phyloP scores from a whole-genome alignment of 2,329 filamentous ascomycete genomes.

The Chaetothyriales sp. region DNA sequence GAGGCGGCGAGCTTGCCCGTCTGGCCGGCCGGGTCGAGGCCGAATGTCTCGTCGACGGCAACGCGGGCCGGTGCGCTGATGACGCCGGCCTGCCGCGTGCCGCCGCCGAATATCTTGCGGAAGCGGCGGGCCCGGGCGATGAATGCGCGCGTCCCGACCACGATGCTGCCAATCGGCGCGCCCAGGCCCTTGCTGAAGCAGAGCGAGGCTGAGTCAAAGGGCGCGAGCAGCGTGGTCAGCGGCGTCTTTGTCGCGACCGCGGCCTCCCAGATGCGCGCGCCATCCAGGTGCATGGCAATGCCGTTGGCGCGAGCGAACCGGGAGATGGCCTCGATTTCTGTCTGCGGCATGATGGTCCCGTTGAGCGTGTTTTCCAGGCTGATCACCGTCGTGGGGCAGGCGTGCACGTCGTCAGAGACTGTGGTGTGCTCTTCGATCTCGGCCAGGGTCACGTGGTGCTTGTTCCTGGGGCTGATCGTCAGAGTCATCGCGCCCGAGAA shows the following conservation, averaged over 20 bases:
- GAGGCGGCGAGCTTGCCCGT: constrained; percentile 46
- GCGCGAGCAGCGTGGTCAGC: constrained; percentile 49
- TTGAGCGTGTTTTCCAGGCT: constrained; percentile 74
- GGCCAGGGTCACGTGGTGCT: constrained; percentile 57
- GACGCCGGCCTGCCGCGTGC: constrained; percentile 60
- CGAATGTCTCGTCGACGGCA: constrained; percentile 66
- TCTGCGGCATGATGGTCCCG: constrained; percentile 62
- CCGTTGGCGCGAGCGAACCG: constrained; percentile 50
- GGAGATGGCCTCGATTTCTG: constrained; percentile 53
- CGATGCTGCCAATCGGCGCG: constrained; percentile 62
- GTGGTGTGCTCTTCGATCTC: constrained; percentile 55
- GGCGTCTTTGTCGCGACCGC: constrained; percentile 46
- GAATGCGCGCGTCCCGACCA: constrained; percentile 45
- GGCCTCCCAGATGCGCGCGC: constrained; percentile 69
- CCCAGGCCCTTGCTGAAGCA: constrained; percentile 75
- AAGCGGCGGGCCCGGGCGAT: constrained; percentile 59
- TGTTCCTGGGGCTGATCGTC: constrained; percentile 53
- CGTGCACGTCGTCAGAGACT: constrained; percentile 56
- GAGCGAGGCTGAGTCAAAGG: constrained; percentile 60
- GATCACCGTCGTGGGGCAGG: constrained; percentile 66
- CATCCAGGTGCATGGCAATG: constrained; percentile 62
- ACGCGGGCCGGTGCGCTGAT: constrained; percentile 60
- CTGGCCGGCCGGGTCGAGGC: constrained; percentile 39
- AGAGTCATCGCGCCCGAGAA: constrained; percentile 58
- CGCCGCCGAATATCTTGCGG: constrained; percentile 67